These are phyloP conservation scores for Pythium graminicola DNA, from an alignment of 352 stramenopile genomes.

Conservation along the genomic window DNA sequence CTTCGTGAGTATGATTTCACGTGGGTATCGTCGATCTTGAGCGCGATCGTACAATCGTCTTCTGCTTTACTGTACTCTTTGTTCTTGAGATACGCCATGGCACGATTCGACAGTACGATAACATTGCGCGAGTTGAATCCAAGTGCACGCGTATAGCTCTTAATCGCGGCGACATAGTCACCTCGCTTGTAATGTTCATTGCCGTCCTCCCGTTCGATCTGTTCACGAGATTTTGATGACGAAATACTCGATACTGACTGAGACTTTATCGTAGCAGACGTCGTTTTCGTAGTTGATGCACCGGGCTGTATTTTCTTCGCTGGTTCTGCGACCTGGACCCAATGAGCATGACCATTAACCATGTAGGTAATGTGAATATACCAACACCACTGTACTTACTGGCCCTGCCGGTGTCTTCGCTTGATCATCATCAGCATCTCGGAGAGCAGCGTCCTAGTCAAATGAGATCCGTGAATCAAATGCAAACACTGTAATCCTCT, in stretches of 20 bases:
- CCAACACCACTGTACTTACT: background rate
- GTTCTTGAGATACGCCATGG: constrained; percentile 88
- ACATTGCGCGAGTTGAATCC: constrained; percentile 60
- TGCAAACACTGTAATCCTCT: background rate
- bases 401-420: background rate
- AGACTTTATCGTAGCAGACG: background rate
- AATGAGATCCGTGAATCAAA: background rate
- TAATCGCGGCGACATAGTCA: constrained; percentile 83
- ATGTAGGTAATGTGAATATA: too few species aligned
- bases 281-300: constrained; percentile 1
- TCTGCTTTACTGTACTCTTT: constrained; percentile 83
- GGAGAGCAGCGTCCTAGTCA: constrained; percentile 26
- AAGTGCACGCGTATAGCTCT: constrained; percentile 86
- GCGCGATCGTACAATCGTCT: constrained; percentile 79
- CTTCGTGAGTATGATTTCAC: constrained; percentile 81
- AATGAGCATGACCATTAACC: too few species aligned
- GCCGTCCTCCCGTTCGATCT: constrained; percentile 85
- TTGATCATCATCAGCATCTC: constrained; percentile 26
- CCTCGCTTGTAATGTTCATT: constrained; percentile 88
- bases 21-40: constrained; percentile 75
- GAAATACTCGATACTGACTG: background rate
- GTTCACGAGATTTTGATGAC: constrained; percentile 33
- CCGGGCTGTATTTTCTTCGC: background rate
- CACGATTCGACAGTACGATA: constrained; percentile 85
- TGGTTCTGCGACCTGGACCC: background rate